phyloP scores from a whole-genome alignment of 2,329 filamentous ascomycete genomes.

The Bipolaris gigantea region DNA sequence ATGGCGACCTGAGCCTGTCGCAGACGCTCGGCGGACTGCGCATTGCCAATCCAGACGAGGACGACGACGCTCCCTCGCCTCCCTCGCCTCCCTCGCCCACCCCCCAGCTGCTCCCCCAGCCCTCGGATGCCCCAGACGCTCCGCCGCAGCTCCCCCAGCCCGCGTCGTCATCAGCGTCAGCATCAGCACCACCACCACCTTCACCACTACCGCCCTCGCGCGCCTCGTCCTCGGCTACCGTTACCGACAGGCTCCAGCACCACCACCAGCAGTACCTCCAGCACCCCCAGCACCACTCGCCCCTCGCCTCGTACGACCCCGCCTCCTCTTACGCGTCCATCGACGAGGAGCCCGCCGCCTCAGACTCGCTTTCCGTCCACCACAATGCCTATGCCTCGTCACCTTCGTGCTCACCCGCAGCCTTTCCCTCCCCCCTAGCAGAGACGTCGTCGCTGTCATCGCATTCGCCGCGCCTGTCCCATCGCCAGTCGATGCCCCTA shows the following conservation, averaged over 20 bases:
- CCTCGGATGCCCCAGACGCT: constrained; percentile 29
- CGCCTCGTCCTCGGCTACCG: constrained; percentile 41
- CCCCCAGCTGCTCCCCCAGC: background rate
- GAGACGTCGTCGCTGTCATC: constrained; percentile 31
- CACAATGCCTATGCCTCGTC: constrained; percentile 44
- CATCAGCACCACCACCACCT: constrained; percentile 5
- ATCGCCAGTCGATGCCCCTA: constrained; percentile 50
- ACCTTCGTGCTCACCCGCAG: constrained; percentile 30
- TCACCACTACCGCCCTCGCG: constrained; percentile 25
- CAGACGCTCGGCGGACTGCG: constrained; percentile 90
- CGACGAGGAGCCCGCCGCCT: constrained; percentile 34
- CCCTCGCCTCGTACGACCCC: constrained; percentile 23
- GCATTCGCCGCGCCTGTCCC: constrained; percentile 43
- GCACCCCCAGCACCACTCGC: constrained; percentile 21
- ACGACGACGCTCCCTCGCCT: constrained; percentile 39
- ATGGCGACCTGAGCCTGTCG: constrained; percentile 88
- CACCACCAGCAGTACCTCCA: background rate
- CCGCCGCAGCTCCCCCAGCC: background rate
- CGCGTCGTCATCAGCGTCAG: constrained; percentile 27
- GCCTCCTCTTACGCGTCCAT: constrained; percentile 5
- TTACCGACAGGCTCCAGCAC: constrained; percentile 39
- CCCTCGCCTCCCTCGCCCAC: background rate
- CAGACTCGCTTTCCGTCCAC: constrained; percentile 46
- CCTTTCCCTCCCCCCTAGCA: constrained; percentile 30
- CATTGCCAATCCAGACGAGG: constrained; percentile 93